A percentile compares a stretch with the other conserved stretches of the same genome.
phyloP scores from a whole-genome alignment of 208 protist species.

The Tritrichomonas musculus region DNA sequence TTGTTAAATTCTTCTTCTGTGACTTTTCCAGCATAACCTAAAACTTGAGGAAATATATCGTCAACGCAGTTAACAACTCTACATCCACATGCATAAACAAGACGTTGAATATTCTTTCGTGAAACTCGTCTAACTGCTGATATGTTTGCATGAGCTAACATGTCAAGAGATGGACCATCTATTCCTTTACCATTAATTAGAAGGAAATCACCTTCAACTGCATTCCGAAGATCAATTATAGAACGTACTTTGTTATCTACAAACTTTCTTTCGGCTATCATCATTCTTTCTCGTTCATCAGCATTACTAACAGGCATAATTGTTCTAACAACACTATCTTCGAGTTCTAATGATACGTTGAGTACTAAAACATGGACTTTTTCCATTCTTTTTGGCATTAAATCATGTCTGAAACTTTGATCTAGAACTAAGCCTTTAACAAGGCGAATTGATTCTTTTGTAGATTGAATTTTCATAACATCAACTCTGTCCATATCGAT shows the following conservation, averaged over 20 bases:
- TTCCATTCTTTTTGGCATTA: constrained; percentile 16
- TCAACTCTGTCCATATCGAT: not conserved
- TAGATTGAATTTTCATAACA: not conserved
- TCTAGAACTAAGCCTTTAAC: constrained; percentile 12
- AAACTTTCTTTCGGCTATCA: not conserved
- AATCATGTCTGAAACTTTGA: not conserved
- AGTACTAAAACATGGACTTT: not conserved
- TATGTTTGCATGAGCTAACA: not conserved
- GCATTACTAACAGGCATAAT: not conserved
- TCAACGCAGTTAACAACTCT: not conserved
- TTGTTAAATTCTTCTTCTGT: not conserved
- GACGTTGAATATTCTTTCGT: not conserved
- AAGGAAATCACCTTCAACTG: not conserved
- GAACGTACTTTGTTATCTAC: not conserved
- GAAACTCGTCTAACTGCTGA: not conserved
- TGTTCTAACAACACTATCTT: not conserved
- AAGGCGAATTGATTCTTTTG: not conserved
- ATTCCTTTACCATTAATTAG: constrained; percentile 15
- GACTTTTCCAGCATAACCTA: constrained; percentile 16
- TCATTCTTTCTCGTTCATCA: constrained; percentile 11
- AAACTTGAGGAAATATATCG: not conserved
- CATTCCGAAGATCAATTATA: not conserved
- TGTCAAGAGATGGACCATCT: not conserved
- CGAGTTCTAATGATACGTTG: not conserved
- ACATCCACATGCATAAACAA: not conserved